Conservation (phyloP, 441 rosid genomes). For the Gossypium lobatum region DNA sequence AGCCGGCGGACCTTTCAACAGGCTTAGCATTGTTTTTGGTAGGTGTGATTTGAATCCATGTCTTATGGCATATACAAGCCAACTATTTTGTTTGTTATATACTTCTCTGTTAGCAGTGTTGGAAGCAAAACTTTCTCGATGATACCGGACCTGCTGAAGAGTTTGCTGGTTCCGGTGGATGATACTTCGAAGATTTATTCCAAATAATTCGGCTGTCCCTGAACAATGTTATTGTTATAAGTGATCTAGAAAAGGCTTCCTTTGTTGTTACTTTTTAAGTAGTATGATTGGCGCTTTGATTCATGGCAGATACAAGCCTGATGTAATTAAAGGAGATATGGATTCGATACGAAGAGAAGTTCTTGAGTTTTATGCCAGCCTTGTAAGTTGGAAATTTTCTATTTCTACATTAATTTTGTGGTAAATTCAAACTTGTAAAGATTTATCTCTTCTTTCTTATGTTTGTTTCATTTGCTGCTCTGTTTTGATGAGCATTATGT, state of each 20-base stretch:
- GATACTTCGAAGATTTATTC: too few species aligned
- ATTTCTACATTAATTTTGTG: background rate
- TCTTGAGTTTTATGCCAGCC: conserved; percentile 43
- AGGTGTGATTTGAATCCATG: too few species aligned
- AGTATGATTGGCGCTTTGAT: conserved; percentile 3
- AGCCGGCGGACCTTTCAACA: too few species aligned
- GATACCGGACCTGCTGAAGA: too few species aligned
- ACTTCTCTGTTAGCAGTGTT: too few species aligned
- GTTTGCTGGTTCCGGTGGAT: too few species aligned
- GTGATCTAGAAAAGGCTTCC: background rate
- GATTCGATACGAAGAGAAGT: conserved; percentile 72
- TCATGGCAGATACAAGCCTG: conserved; percentile 68
- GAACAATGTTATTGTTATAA: too few species aligned
- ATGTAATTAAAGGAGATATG: conserved; percentile 88
- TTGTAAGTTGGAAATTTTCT: conserved; percentile 33
- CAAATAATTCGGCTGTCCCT: too few species aligned
- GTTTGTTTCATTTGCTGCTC: background rate
- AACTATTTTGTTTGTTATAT: too few species aligned
- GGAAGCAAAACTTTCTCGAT: too few species aligned
- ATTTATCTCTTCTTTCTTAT: background rate
- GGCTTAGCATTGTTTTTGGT: too few species aligned
- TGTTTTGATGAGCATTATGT: background rate
- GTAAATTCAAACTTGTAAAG: background rate
- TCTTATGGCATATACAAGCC: too few species aligned
- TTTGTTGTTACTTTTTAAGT: background rate